Percentiles rank a stretch among this genome's conserved stretches.
phyloP scores from a whole-genome alignment of 106 monocot species.

The Ottelia alismoides region DNA sequence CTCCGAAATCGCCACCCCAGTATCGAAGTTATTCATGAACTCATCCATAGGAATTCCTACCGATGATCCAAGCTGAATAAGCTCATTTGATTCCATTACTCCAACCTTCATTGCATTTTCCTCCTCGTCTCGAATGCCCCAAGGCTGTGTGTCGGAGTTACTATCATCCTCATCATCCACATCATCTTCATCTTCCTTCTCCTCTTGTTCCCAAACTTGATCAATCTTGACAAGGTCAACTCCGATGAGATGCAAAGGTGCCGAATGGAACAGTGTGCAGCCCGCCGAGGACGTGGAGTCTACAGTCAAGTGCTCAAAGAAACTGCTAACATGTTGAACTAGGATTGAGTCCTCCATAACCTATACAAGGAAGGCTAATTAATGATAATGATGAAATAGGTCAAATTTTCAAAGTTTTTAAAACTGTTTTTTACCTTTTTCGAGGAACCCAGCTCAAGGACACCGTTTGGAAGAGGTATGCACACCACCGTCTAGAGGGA shows the following conservation, averaged over 20 bases:
- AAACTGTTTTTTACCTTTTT: too few relatives aligned
- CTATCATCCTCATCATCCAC: conserved; percentile 22
- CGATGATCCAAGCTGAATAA: conserved; percentile 26
- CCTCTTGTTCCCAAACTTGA: conserved; percentile 10
- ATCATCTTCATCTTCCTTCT: conserved; percentile 17
- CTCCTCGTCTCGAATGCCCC: not conserved
- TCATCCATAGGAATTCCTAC: conserved; percentile 45
- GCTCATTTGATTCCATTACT: conserved; percentile 17
- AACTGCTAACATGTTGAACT: conserved; percentile 34
- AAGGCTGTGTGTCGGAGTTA: conserved; percentile 13
- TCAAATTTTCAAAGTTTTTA: not conserved
- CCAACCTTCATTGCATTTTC: not conserved
- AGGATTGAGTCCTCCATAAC: conserved; percentile 49
- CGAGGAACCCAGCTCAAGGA: conserved; percentile 72
- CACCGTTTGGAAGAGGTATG: conserved; percentile 59
- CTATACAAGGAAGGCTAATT: conserved; percentile 9
- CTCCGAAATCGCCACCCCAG: too few relatives aligned
- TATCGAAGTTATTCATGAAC: conserved; percentile 33
- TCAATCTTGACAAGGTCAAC: not conserved
- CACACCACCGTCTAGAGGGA: conserved; percentile 64
- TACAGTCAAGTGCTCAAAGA: conserved; percentile 63
- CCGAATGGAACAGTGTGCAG: conserved; percentile 12
- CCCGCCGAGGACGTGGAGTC: conserved; percentile 13
- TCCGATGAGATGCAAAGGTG: conserved; percentile 2
- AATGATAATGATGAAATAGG: not conserved